A percentile compares a stretch with the other conserved stretches of the same genome.
Evolutionary conservation across 2,329 filamentous ascomycete genomes (phyloP).

Genomic region (Dothiorella sarmentorum): DNA sequence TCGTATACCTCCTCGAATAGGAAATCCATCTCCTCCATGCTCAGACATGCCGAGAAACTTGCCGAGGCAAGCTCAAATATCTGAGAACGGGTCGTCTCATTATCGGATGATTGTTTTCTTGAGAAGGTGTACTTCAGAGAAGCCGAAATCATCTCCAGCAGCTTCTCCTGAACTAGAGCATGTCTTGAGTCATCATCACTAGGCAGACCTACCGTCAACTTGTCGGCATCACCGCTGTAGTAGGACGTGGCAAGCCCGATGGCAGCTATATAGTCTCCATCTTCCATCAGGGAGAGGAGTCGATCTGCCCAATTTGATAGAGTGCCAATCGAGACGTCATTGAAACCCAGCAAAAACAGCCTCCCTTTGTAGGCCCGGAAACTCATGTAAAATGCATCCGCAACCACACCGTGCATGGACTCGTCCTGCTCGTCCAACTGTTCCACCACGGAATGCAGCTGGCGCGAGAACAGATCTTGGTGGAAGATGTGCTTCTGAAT

Average conservation of each 20-base stretch:
- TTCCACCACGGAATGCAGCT: conserved; percentile 81
- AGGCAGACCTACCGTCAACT: conserved; percentile 87
- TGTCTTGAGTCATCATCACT: conserved; percentile 76
- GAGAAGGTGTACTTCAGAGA: conserved; percentile 87
- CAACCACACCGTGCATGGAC: conserved; percentile 91
- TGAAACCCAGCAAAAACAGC: conserved; percentile 88
- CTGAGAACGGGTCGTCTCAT: conserved; percentile 55
- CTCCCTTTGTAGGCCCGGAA: conserved; percentile 93
- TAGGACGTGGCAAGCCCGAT: conserved; percentile 89
- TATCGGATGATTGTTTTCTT: conserved; percentile 51
- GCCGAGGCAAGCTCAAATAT: conserved; percentile 75
- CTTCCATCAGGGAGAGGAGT: conserved; percentile 88
- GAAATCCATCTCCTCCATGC: conserved; percentile 74
- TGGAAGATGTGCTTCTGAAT: conserved; percentile 92
- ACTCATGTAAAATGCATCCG: conserved; percentile 97
- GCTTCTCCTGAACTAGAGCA: conserved; percentile 77
- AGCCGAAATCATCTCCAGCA: conserved; percentile 89
- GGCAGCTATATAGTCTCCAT: conserved; percentile 90
- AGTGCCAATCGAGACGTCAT: conserved; percentile 84
- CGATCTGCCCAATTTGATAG: conserved; percentile 97
- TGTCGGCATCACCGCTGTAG: conserved; percentile 87
- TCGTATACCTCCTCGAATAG: conserved; percentile 89
- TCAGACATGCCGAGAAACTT: conserved; percentile 79
- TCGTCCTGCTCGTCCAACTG: conserved; percentile 81
- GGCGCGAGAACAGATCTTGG: conserved; percentile 81